phyloP scores from a whole-genome alignment of 2,329 filamentous ascomycete species.

The Aspergillus ochraceoroseus region DNA sequence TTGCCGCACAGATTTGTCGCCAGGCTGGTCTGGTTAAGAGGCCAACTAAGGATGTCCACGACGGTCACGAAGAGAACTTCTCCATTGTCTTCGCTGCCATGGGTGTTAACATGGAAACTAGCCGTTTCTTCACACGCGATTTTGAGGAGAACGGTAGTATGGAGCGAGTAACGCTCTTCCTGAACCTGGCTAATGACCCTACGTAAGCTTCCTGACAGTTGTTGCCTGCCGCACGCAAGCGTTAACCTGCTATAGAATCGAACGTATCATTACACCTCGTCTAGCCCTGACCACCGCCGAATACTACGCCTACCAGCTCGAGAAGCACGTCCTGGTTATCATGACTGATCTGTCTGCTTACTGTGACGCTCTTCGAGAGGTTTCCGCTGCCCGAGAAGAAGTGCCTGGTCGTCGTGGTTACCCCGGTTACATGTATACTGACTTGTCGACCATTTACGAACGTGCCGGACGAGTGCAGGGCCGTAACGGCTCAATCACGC shows the following conservation, averaged over 20 bases:
- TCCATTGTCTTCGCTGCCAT: constrained; percentile 99
- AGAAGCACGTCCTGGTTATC: constrained; percentile 99
- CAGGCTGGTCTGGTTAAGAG: constrained; percentile 88
- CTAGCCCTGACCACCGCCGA: constrained; percentile 96
- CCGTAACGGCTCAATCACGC: constrained; percentile 96
- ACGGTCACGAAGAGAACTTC: constrained; percentile 98
- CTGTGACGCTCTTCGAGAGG: constrained; percentile 97
- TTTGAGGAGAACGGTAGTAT: constrained; percentile 99
- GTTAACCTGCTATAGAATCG: constrained; percentile 60
- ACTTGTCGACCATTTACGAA: constrained; percentile 99
- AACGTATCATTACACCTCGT: constrained; percentile 99
- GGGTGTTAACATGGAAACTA: constrained; percentile 99
- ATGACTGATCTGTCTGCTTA: constrained; percentile 96
- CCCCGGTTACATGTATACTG: constrained; percentile 99
- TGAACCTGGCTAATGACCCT: constrained; percentile 98
- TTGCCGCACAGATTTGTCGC: constrained; percentile 96
- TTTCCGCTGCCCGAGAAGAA: constrained; percentile 96
- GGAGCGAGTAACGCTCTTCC: constrained; percentile 94
- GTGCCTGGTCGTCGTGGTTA: constrained; percentile 98
- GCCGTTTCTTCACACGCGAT: constrained; percentile 95
- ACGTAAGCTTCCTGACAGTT: constrained; percentile 60
- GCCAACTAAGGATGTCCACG: constrained; percentile 92
- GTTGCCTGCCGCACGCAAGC: constrained; percentile 2
- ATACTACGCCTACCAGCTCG: constrained; percentile 99
- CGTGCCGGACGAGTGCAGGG: constrained; percentile 95